These are phyloP conservation scores for Volvox carteri DNA, from an alignment of 163 green algal genomes.

Conservation along the genomic window DNA sequence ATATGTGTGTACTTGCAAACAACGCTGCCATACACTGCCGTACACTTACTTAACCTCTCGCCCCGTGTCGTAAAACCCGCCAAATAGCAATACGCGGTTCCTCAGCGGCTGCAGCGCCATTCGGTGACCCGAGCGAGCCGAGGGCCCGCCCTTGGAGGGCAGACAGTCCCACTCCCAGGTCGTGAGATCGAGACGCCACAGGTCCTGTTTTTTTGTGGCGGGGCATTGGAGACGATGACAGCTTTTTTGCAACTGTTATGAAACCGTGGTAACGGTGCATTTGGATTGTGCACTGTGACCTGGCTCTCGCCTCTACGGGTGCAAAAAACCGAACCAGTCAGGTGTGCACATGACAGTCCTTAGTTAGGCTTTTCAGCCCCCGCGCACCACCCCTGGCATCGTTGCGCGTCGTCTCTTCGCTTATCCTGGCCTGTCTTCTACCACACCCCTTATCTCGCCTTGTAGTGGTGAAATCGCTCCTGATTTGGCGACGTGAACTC, in stretches of 20 bases:
- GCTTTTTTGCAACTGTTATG: no score
- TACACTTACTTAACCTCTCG: conserved; percentile 79
- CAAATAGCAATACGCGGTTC: conserved; percentile 90
- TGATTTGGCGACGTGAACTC: conserved; percentile 97
- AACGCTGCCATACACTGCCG: no score
- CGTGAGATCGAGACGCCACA: conserved; percentile 95
- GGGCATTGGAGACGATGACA: neutral
- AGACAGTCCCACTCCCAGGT: conserved; percentile 94
- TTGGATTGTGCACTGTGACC: neutral
- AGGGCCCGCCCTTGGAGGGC: conserved; percentile 83
- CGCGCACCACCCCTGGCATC: no score
- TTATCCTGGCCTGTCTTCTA: no score
- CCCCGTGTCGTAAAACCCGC: conserved; percentile 96
- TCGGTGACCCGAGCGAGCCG: conserved; percentile 91
- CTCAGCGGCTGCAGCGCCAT: conserved; percentile 84
- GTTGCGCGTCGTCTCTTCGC: no score
- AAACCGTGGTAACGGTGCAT: neutral
- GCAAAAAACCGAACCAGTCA: neutral
- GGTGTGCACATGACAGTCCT: no score
- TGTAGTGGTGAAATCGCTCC: conserved; percentile 90
- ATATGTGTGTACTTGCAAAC: no score
- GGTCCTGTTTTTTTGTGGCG: conserved; percentile 69
- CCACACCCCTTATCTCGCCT: no score
- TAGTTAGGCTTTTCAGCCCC: no score
- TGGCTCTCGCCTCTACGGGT: neutral